phyloP scores from a whole-genome alignment of 2,329 filamentous ascomycete genomes.

The Nemania abortiva region DNA sequence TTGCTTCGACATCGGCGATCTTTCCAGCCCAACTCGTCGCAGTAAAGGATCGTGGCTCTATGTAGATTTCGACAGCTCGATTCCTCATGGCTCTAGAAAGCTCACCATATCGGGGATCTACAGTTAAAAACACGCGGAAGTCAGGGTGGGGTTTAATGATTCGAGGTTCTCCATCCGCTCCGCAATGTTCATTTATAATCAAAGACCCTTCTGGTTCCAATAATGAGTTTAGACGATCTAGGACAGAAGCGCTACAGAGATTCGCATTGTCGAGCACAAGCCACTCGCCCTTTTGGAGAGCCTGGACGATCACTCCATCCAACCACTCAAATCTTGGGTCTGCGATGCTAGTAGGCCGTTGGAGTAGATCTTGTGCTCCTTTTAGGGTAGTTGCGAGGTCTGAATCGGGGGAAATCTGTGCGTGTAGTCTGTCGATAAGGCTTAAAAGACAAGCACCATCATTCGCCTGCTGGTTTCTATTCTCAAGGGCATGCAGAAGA shows the following conservation, averaged over 20 bases:
- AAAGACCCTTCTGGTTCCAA: constrained; percentile 90
- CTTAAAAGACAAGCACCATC: constrained; percentile 55
- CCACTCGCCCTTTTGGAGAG: constrained; percentile 88
- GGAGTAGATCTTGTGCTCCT: constrained; percentile 63
- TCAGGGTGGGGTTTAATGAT: constrained; percentile 84
- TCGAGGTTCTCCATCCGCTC: constrained; percentile 81
- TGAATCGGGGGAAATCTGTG: constrained; percentile 58
- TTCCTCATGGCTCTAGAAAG: constrained; percentile 97
- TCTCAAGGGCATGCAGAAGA: constrained; percentile 64
- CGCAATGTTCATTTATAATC: constrained; percentile 93
- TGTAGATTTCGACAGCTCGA: constrained; percentile 88
- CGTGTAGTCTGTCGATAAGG: constrained; percentile 56
- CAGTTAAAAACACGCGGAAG: constrained; percentile 93
- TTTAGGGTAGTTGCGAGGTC: constrained; percentile 62
- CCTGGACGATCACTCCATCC: constrained; percentile 90
- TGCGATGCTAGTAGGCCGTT: constrained; percentile 68
- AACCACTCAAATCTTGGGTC: constrained; percentile 95
- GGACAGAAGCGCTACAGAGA: constrained; percentile 91
- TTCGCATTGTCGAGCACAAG: constrained; percentile 97
- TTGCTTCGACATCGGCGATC: constrained; percentile 63
- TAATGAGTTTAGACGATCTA: constrained; percentile 93
- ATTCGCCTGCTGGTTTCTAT: constrained; percentile 54
- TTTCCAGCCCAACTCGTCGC: constrained; percentile 53
- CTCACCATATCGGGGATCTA: constrained; percentile 92
- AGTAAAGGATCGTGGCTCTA: constrained; percentile 63